Evolutionary conservation across 2,329 filamentous ascomycete genomes (phyloP), one percentile per base, ranked within the genome.

Genomic region (Elsinoe batatas): DNA sequence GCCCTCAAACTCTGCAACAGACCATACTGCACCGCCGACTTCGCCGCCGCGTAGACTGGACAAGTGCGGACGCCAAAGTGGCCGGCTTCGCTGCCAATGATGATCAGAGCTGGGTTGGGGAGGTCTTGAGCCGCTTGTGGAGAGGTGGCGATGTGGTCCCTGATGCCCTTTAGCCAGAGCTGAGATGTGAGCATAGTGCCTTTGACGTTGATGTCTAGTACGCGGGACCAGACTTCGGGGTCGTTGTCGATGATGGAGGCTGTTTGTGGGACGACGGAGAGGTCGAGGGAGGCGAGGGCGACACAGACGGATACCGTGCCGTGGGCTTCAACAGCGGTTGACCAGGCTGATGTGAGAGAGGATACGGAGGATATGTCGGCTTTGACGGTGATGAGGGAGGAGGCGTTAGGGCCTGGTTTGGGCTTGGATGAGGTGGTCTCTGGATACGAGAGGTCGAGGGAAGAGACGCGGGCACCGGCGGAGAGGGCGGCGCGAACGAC

Each of bases 1-100:
- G 65, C 67, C 47, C 69, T 68, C 54, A 77, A 60, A 44, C 68
- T 72, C 56, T 67, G 65, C 51, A 76, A 61, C 26, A 76, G 59
- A 2, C 74, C 73, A 32, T 63, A 64, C 59, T 76, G 74, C 12
- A 76, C 72, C 2, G 74, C 74, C 44, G 70, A 69, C 59, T 78
- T 77, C 5, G 65, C 69, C 35, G 72, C 64, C 6, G 72, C 71
- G 57, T 76, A 76, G 20, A 75, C 73, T 4, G 71, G 67, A 61
- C 72, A 72, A 1, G 60, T 64, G n/a, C 70, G 59, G 36, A 74
- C 72, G 7, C 74, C 74, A 59, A 75, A 75, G 40, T 66, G 63
- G 0, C 74, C 74, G 40, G 71, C 71, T 61, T 76, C 74, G 49
- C 68, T 72, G 7, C 74, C 74, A 18, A 77, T 70, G 33, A 77